phyloP scores from a whole-genome alignment of 495 filamentous ascomycete species.

The Tirmania nivea region DNA sequence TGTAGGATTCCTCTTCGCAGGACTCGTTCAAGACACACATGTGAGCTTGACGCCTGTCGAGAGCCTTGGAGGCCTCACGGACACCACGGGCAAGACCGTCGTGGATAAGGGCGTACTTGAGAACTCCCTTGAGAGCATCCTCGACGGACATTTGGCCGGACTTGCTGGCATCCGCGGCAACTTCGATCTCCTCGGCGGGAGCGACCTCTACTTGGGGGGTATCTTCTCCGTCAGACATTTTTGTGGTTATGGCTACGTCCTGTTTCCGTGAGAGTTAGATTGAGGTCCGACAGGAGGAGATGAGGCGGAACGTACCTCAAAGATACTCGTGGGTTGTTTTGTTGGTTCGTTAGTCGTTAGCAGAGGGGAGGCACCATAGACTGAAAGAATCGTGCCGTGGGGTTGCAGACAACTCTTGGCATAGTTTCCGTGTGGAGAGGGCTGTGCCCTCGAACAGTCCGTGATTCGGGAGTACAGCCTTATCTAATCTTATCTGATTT shows the following conservation, averaged over 20 bases:
- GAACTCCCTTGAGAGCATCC: conserved; percentile 89
- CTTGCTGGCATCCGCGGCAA: conserved; percentile 55
- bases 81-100: conserved; percentile 96
- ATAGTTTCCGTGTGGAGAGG: not conserved
- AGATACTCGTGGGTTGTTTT: not conserved
- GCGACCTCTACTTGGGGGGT: conserved; percentile 27
- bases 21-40: conserved; percentile 99
- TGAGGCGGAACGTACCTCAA: not conserved
- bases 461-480: not conserved
- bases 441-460: not conserved
- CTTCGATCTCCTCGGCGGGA: conserved; percentile 73
- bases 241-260: not conserved
- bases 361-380: not conserved
- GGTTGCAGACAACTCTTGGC: not conserved
- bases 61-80: conserved; percentile 89
- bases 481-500: too few species aligned
- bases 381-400: not conserved
- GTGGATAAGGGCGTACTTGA: conserved; percentile 97
- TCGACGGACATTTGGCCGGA: conserved; percentile 94
- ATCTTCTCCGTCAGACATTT: conserved; percentile 1
- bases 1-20: conserved; percentile 99
- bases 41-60: conserved; percentile 92
- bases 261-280: not conserved
- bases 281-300: not conserved
- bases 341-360: not conserved